Evolutionary conservation across 192 early-diverging fungal species (phyloP).

Genomic region (Geosiphon pyriformis): DNA sequence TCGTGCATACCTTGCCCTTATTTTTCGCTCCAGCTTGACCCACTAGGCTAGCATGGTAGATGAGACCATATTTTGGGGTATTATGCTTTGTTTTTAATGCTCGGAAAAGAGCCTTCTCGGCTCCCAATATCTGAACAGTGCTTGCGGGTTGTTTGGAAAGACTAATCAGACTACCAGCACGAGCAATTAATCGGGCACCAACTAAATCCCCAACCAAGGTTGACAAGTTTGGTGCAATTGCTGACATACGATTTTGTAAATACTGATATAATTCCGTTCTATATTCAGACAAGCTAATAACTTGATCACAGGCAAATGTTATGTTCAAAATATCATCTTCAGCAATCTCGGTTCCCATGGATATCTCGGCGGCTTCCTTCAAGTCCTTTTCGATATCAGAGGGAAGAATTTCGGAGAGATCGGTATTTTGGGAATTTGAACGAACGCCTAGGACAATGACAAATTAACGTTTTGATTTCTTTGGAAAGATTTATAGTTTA

Average conservation of each 20-base stretch:
- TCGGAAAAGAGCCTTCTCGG: constrained; percentile 99
- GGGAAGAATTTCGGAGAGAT: constrained; percentile 76
- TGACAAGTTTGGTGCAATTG: constrained; percentile 85
- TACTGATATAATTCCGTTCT: constrained; percentile 93
- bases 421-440: constrained; percentile 54
- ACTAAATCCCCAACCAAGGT: constrained; percentile 97
- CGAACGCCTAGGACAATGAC: not conserved
- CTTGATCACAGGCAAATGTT: constrained; percentile 87
- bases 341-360: constrained; percentile 98
- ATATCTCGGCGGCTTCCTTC: constrained; percentile 96
- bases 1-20: constrained; percentile 76
- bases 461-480: not conserved
- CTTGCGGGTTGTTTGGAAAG: constrained; percentile 97
- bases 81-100: constrained; percentile 98
- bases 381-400: constrained; percentile 81
- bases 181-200: constrained; percentile 95
- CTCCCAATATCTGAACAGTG: constrained; percentile 98
- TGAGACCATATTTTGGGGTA: constrained; percentile 98
- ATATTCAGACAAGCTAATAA: constrained; percentile 93
- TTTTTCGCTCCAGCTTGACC: constrained; percentile 93
- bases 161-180: constrained; percentile 95
- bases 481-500: constrained; percentile 54
- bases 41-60: constrained; percentile 95
- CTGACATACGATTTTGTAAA: constrained; percentile 94
- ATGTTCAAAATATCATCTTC: constrained; percentile 98